Conservation (phyloP, 1,284 basidiomycete genomes). For the Lentinula novae-zelandiae region DNA sequence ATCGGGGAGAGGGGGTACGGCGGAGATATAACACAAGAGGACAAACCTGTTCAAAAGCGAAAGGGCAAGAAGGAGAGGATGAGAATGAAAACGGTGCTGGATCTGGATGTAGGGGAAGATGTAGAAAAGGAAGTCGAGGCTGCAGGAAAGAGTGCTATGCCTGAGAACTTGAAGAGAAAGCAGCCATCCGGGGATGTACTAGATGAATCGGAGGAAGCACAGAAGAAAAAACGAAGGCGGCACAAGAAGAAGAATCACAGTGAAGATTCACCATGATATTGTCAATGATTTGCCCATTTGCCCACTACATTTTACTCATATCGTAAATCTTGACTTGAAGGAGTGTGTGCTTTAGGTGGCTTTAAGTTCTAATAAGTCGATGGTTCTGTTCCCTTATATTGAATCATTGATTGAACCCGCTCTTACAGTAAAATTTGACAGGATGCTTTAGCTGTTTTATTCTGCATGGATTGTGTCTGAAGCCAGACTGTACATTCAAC, state of each 20-base stretch:
- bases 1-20: constrained; percentile 35
- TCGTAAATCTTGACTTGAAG: no score
- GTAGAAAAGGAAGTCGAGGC: constrained; percentile 20
- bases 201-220: constrained; percentile 11
- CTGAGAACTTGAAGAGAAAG: constrained; percentile 19
- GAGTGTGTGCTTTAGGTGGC: neutral
- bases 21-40: constrained; percentile 22
- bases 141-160: constrained; percentile 17
- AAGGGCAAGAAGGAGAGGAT: constrained; percentile 76
- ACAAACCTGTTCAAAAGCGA: constrained; percentile 53
- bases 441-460: no score
- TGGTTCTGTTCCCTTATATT: no score
- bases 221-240: constrained; percentile 34
- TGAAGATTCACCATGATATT: neutral
- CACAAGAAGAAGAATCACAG: constrained; percentile 27
- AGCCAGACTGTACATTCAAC: no score
- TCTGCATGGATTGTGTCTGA: no score
- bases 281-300: no score
- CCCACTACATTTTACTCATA: neutral
- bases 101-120: constrained; percentile 18
- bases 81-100: constrained; percentile 36
- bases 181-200: neutral
- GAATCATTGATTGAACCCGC: no score
- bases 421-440: no score
- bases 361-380: no score